Base-by-base conservation (phyloP, 352 stramenopile genomes). In the Globisporangium orthogonon region DNA sequence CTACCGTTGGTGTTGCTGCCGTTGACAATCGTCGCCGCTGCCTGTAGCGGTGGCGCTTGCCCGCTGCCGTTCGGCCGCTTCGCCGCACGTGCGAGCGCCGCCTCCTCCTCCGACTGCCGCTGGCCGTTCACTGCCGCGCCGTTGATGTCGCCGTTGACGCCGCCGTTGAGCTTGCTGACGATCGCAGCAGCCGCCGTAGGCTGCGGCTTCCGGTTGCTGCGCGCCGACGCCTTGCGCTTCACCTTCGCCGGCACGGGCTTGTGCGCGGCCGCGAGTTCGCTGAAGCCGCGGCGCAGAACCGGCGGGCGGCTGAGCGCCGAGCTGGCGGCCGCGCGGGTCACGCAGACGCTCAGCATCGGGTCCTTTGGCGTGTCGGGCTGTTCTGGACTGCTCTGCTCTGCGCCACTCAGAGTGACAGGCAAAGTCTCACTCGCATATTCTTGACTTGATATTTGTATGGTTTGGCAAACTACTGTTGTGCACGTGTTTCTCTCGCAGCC, bases 161-260 rank as follows among this genome's bases (percentile, higher is more conserved):
- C 35, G 35, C 59, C 59, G 30, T 58, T 63, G 31, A 67, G 55
- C 43, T 64, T 63, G 41, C 35, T 63, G 17, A 56, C 61, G 33
- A 67, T 67, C 49, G 56, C 61, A 5, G 54, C 39, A 4, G 49
- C 53, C 3, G 54, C 15, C 33, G 48, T 55, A 13, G 50, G 50
- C 15, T 39, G 31, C 30, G 52, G 29, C 56, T 67, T 67, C 49
- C 63, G 63, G 49, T 62, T 62, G 18, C 23, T 45, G 17, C 60
- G 43, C 47, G 53, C 30, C 18, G 60, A 62, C 10, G 41, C 14
- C 40, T 65, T 65, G 41, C 61, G 61, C 50, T 63, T 63, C 49
- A 67, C 35, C 33, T 67, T 67, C 13, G 61, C 61, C 14, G 56
- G 61, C 35, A 67, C 51, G 2, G 61, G 61, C 37, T 67, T 67